Base-by-base conservation (phyloP, 73 alveolate species). In the Durusdinium trenchii region DNA sequence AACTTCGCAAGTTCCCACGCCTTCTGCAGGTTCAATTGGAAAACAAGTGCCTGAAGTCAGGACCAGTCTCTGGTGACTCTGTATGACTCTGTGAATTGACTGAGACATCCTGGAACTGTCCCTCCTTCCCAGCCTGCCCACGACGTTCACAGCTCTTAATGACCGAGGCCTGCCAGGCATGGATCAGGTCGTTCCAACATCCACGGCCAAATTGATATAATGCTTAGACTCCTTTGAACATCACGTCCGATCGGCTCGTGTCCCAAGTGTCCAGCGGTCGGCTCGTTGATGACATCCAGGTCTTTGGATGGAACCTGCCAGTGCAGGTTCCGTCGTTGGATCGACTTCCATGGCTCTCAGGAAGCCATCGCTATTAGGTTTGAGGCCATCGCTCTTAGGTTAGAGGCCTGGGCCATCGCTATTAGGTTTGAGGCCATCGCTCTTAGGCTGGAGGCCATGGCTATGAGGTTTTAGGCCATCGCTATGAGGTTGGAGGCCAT, bases 11-110 rank as follows among this genome's bases (percentile, higher is more conserved):
- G n/a, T n/a, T n/a, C 79, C 16, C 28, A 20, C 38, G 83, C 96
- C 96, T 89, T 48, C 38, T 45, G 71, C 50, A 89, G 81, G 69
- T 89, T 64, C 20, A 89, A 50, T 67, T 62, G 86, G 51, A 89
- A 89, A 51, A 89, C 96, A 48, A 89, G 86, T 52, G 96, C 96
- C 96, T 89, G 43, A 60, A 23, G 73, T 23, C 18, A 60, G n/a
- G n/a, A n/a, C n/a, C n/a, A n/a, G n/a, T n/a, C n/a, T n/a, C n/a
- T n/a, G n/a, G n/a, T n/a, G n/a, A n/a, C n/a, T n/a, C n/a, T n/a
- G n/a, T n/a, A n/a, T n/a, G n/a, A n/a, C n/a, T n/a, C n/a, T n/a
- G n/a, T n/a, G n/a, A n/a, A n/a, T n/a, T n/a, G n/a, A n/a, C n/a
- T 23, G 69, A 57, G 69, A 57, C 32, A 57, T 60, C 73, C 73